These are phyloP conservation scores for Jatropha multifida DNA, from an alignment of 441 rosid genomes.

Conservation along the genomic window DNA sequence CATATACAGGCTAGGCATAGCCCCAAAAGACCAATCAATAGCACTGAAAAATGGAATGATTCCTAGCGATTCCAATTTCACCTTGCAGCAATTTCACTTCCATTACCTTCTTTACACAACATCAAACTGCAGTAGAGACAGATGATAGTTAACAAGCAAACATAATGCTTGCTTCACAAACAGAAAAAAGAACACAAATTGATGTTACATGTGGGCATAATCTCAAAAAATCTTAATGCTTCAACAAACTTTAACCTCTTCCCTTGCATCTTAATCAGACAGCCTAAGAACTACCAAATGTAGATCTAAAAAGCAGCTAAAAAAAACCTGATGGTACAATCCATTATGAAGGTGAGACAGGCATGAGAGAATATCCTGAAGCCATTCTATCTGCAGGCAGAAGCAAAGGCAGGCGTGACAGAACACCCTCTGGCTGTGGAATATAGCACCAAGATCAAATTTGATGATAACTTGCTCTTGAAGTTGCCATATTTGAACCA, in stretches of 20 bases:
- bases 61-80: not conserved
- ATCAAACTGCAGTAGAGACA: not conserved
- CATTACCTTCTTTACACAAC: not conserved
- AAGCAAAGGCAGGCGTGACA: constrained; percentile 3
- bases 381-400: constrained; percentile 2
- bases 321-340: constrained; percentile 22
- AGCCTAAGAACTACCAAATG: constrained; percentile 15
- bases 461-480: not conserved
- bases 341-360: not conserved
- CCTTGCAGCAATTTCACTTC: not conserved
- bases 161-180: not conserved
- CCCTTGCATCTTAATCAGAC: constrained; percentile 21
- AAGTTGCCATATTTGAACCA: constrained; percentile 76
- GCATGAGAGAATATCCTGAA: not conserved
- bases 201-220: constrained; percentile 16
- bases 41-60: not conserved
- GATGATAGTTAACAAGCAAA: not conserved
- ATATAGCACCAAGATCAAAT: not conserved
- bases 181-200: constrained; percentile 10
- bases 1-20: no score
- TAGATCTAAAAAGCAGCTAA: constrained; percentile 24
- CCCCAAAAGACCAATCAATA: no score
- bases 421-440: not conserved
- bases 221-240: not conserved
- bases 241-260: constrained; percentile 6